These are phyloP conservation scores for Panicum hallii DNA, from an alignment of 202 grass and related monocot genomes.

Conservation along the genomic window DNA sequence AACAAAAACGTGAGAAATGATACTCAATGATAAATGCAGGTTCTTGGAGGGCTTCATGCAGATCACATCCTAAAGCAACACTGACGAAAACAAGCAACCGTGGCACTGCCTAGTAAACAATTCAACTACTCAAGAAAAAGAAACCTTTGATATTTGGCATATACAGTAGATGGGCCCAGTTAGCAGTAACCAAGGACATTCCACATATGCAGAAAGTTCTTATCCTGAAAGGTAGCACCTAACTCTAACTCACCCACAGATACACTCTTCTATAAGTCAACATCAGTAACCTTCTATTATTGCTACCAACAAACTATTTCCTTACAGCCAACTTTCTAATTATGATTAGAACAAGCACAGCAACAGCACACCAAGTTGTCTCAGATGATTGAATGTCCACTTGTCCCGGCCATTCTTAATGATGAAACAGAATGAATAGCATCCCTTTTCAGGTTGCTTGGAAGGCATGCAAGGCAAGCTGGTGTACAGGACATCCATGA, in stretches of 20 bases:
- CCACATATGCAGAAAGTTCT: slow-evolving; percentile 21
- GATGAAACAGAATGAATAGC: slow-evolving; percentile 48
- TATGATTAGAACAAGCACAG: slow-evolving; percentile 49
- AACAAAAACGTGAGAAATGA: not conserved
- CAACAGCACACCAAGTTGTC: slow-evolving; percentile 45
- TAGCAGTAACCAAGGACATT: slow-evolving; percentile 24
- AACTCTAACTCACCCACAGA: slow-evolving; percentile 28
- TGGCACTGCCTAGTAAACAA: slow-evolving; percentile 26
- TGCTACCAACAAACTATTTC: slow-evolving; percentile 51
- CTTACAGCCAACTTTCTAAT: slow-evolving; percentile 44
- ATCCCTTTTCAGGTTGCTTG: slow-evolving; percentile 59
- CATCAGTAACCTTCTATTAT: slow-evolving; percentile 42
- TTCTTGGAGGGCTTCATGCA: not conserved
- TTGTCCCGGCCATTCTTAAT: slow-evolving; percentile 41
- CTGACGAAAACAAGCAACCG: slow-evolving; percentile 15
- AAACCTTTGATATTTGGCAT: not conserved
- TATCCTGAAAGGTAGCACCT: slow-evolving; percentile 32
- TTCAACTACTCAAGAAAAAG: slow-evolving; percentile 24
- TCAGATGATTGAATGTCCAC: slow-evolving; percentile 30
- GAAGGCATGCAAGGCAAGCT: slow-evolving; percentile 55
- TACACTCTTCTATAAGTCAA: slow-evolving; percentile 29
- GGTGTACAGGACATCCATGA: slow-evolving; percentile 31
- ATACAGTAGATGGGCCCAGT: slow-evolving; percentile 13
- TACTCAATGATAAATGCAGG: not conserved
- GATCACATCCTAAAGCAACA: not conserved